A percentile compares a stretch with the other conserved stretches of the same genome.
These are phyloP conservation scores for Phytophthora cryptogea DNA, from an alignment of 352 stramenopile genomes.

Conservation along the genomic window DNA sequence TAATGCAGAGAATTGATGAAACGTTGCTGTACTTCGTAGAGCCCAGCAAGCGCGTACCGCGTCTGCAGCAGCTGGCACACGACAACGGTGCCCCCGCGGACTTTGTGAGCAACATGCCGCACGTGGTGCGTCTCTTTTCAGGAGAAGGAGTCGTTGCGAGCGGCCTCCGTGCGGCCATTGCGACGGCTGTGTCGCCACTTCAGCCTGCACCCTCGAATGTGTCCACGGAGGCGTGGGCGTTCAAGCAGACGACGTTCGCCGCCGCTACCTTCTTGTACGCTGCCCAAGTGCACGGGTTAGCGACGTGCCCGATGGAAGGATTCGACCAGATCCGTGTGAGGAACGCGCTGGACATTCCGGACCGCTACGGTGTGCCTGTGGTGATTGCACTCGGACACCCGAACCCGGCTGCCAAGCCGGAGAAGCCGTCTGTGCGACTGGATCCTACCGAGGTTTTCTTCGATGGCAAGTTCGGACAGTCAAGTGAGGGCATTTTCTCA, in stretches of 20 bases:
- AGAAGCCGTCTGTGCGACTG: conserved; percentile 50
- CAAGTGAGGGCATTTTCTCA: conserved; percentile 61
- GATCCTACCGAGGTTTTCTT: conserved; percentile 80
- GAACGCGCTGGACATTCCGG: conserved; percentile 72
- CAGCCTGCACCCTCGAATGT: conserved; percentile 57
- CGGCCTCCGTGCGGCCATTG: conserved; percentile 43
- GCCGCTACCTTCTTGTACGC: conserved; percentile 67
- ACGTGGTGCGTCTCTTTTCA: conserved; percentile 71
- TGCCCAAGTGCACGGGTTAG: conserved; percentile 56
- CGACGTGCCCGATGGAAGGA: conserved; percentile 73
- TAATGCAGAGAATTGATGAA: background rate
- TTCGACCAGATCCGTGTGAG: conserved; percentile 64
- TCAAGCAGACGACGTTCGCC: conserved; percentile 73
- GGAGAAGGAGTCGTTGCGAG: conserved; percentile 67
- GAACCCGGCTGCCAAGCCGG: conserved; percentile 22
- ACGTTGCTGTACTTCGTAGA: conserved; percentile 38
- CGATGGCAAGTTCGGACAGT: conserved; percentile 81
- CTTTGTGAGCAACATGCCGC: conserved; percentile 60
- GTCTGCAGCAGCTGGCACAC: conserved; percentile 70
- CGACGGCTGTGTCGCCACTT: conserved; percentile 65
- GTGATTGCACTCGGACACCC: conserved; percentile 75
- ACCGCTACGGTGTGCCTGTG: conserved; percentile 78
- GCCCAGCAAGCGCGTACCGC: conserved; percentile 69
- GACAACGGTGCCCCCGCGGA: conserved; percentile 53
- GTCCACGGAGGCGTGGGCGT: conserved; percentile 68